Conservation (phyloP, 352 stramenopile species). For the Globisporangium takayamanum region DNA sequence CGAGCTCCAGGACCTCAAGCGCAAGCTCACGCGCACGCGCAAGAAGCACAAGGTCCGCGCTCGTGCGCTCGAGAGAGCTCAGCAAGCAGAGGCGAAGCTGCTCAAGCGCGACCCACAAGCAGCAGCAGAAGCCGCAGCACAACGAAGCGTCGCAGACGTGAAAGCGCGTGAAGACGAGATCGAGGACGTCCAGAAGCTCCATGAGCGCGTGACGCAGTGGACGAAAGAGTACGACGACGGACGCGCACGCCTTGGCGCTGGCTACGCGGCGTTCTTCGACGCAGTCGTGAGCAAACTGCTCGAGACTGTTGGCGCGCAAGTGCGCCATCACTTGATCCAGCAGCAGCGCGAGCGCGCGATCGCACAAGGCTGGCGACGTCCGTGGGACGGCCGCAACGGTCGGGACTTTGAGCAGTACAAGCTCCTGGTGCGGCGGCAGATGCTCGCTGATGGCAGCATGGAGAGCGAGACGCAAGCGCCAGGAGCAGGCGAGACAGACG, state of each 20-base stretch:
- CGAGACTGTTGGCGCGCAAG: constrained; percentile 38
- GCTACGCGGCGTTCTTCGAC: constrained; percentile 48
- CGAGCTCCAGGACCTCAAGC: constrained; percentile 33
- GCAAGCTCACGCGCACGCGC: constrained; percentile 26
- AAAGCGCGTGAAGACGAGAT: constrained; percentile 29
- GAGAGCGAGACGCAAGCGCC: constrained; percentile 12
- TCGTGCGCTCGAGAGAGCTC: constrained; percentile 12
- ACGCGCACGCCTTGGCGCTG: constrained; percentile 38
- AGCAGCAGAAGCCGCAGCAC: constrained; percentile 4
- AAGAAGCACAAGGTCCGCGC: constrained; percentile 21
- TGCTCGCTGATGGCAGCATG: constrained; percentile 25
- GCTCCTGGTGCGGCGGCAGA: constrained; percentile 30
- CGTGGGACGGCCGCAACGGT: constrained; percentile 58
- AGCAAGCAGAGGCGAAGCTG: constrained; percentile 19
- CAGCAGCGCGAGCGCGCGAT: constrained; percentile 64
- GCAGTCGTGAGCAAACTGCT: constrained; percentile 53
- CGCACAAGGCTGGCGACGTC: constrained; percentile 43
- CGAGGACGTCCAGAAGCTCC: constrained; percentile 27
- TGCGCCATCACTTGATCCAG: constrained; percentile 43
- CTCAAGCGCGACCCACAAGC: constrained; percentile 8
- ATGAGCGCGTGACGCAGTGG: constrained; percentile 34
- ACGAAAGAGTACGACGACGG: constrained; percentile 34
- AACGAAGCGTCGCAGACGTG: constrained; percentile 27
- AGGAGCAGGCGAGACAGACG: constrained; percentile 4
- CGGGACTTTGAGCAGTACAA: constrained; percentile 61